Percentiles rank a stretch among this genome's conserved stretches.
These are phyloP conservation scores for Fusarium haematococcum DNA, from an alignment of 2,329 filamentous ascomycete species.

Conservation along the genomic window DNA sequence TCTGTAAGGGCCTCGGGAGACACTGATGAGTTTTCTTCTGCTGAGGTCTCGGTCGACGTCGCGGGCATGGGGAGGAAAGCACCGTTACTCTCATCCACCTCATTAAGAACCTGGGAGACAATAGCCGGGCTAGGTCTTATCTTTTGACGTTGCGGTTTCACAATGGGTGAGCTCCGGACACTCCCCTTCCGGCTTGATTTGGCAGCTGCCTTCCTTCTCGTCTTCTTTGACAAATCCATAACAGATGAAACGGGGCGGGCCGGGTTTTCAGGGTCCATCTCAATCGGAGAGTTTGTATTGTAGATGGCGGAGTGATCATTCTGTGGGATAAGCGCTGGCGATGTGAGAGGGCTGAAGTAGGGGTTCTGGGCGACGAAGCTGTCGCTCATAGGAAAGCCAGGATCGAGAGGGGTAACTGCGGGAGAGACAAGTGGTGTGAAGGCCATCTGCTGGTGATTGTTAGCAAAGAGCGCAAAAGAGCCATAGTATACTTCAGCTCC, in stretches of 20 bases:
- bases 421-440: constrained; percentile 87
- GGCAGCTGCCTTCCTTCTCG: constrained; percentile 62
- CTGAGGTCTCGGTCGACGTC: constrained; percentile 63
- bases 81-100: constrained; percentile 59
- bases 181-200: constrained; percentile 65
- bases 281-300: constrained; percentile 64
- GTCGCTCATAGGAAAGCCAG: constrained; percentile 71
- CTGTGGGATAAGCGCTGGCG: constrained; percentile 78
- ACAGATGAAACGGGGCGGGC: constrained; percentile 51
- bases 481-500: not conserved
- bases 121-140: constrained; percentile 64
- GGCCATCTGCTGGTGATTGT: constrained; percentile 65
- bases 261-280: constrained; percentile 65
- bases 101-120: constrained; percentile 66
- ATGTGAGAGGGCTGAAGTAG: constrained; percentile 87
- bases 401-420: constrained; percentile 84
- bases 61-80: constrained; percentile 54
- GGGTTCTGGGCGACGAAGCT: constrained; percentile 71
- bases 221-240: constrained; percentile 64
- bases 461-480: constrained; percentile 13
- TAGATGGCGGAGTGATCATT: constrained; percentile 38
- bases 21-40: constrained; percentile 72
- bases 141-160: constrained; percentile 73
- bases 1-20: constrained; percentile 73
- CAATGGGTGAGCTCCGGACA: constrained; percentile 78